Percentiles rank a stretch among this genome's conserved stretches.
Evolutionary conservation across 2,329 filamentous ascomycete genomes (phyloP).

Genomic region (Pezicula neosporulosa): DNA sequence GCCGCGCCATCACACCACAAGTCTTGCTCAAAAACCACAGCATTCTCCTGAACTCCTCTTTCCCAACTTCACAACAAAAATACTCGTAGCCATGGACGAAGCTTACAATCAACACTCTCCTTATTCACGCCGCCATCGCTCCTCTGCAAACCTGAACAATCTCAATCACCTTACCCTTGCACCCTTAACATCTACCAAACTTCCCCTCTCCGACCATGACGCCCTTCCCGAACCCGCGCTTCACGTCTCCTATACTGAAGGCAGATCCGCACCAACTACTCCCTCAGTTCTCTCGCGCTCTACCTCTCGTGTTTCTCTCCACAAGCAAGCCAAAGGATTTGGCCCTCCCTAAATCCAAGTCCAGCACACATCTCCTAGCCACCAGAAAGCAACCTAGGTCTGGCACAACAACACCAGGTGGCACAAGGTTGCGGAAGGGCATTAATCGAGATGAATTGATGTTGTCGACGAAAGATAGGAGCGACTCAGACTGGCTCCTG

Average conservation of each 20-base stretch:
- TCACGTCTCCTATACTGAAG: conserved; percentile 54
- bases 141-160: conserved; percentile 55
- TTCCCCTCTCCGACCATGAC: conserved; percentile 54
- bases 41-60: not conserved
- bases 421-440: conserved; percentile 16
- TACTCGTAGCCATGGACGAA: conserved; percentile 46
- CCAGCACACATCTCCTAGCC: conserved; percentile 49
- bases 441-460: conserved; percentile 21
- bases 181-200: conserved; percentile 55
- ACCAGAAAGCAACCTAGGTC: conserved; percentile 21
- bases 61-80: not conserved
- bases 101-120: conserved; percentile 59
- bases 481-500: conserved; percentile 62
- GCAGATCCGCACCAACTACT: conserved; percentile 60
- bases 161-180: conserved; percentile 59
- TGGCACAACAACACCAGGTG: conserved; percentile 20
- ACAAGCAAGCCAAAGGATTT: conserved; percentile 26
- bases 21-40: not conserved
- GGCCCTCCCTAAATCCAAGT: conserved; percentile 57
- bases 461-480: conserved; percentile 31
- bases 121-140: conserved; percentile 54
- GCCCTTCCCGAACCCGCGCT: conserved; percentile 33
- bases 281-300: conserved; percentile 59
- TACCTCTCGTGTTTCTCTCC: conserved; percentile 45
- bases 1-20: not conserved